phyloP scores from a whole-genome alignment of 164 flowering plant species.

The Santalum album region DNA sequence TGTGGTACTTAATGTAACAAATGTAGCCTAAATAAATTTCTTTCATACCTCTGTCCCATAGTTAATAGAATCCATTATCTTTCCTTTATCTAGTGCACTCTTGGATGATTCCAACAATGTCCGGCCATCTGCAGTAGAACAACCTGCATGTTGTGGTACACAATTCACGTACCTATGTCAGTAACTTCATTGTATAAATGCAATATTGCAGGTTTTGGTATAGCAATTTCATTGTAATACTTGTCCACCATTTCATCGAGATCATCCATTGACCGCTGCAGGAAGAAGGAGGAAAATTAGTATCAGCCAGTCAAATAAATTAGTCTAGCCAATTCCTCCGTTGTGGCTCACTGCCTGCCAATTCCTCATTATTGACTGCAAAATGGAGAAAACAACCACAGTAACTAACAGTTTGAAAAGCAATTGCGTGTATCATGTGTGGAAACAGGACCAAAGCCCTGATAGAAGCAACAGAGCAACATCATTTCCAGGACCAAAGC shows the following conservation, averaged over 20 bases:
- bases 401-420: too few relatives aligned
- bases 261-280: constrained; percentile 60
- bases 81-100: constrained; percentile 86
- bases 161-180: constrained; percentile 8
- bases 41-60: constrained; percentile 67
- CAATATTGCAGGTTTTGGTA: constrained; percentile 76
- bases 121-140: constrained; percentile 88
- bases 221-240: constrained; percentile 78
- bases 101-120: constrained; percentile 75
- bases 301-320: too few relatives aligned
- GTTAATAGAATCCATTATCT: constrained; percentile 79
- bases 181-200: too few relatives aligned
- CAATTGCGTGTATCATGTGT: too few relatives aligned
- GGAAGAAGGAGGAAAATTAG: constrained; percentile 3
- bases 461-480: too few relatives aligned
- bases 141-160: constrained; percentile 56
- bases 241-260: constrained; percentile 53
- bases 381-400: too few relatives aligned
- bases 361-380: too few relatives aligned
- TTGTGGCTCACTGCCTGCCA: too few relatives aligned
- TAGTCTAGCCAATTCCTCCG: too few relatives aligned
- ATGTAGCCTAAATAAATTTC: background rate
- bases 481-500: too few relatives aligned
- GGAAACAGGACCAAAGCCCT: too few relatives aligned
- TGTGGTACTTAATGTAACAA: too few relatives aligned